phyloP scores from a whole-genome alignment of 2,329 filamentous ascomycete genomes.

The Xylaria sp. region DNA sequence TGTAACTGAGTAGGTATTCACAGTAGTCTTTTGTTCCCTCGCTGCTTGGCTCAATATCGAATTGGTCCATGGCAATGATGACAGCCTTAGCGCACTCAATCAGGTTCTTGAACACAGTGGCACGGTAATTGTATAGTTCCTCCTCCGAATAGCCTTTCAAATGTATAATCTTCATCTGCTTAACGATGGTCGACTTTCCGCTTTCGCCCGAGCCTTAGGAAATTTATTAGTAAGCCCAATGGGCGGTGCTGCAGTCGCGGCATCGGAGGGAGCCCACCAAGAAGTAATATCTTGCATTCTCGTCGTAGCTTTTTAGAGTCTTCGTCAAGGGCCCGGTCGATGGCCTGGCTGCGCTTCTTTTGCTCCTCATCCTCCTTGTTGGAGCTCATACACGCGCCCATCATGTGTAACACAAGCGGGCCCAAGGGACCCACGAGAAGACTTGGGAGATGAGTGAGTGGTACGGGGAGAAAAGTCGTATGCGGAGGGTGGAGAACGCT shows the following conservation, averaged over 20 bases:
- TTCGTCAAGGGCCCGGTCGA: conserved; percentile 93
- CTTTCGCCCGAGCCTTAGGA: conserved; percentile 89
- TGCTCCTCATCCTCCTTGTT: conserved; percentile 87
- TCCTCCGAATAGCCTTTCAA: conserved; percentile 97
- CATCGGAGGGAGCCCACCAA: conserved; percentile 70
- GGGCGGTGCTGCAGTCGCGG: background rate
- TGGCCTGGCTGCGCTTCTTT: conserved; percentile 96
- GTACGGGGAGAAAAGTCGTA: conserved; percentile 8
- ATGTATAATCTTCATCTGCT: conserved; percentile 99
- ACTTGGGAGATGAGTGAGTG: conserved; percentile 9
- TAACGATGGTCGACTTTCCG: conserved; percentile 98
- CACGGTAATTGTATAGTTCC: conserved; percentile 91
- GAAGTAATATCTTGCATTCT: conserved; percentile 98
- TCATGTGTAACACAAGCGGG: conserved; percentile 54
- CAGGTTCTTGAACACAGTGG: conserved; percentile 98
- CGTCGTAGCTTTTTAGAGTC: conserved; percentile 91
- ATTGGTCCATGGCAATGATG: conserved; percentile 90
- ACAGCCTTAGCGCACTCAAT: conserved; percentile 96
- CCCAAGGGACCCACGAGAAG: conserved; percentile 30
- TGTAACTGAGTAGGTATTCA: conserved; percentile 86
- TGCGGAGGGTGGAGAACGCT: conserved; percentile 22
- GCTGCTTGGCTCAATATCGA: conserved; percentile 81
- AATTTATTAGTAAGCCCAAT: conserved; percentile 34
- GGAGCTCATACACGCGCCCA: conserved; percentile 95
- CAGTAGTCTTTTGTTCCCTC: conserved; percentile 78